Evolutionary conservation across 495 filamentous ascomycete species (phyloP), one percentile per base, ranked within the genome.

Genomic region (Xylaria acuta): DNA sequence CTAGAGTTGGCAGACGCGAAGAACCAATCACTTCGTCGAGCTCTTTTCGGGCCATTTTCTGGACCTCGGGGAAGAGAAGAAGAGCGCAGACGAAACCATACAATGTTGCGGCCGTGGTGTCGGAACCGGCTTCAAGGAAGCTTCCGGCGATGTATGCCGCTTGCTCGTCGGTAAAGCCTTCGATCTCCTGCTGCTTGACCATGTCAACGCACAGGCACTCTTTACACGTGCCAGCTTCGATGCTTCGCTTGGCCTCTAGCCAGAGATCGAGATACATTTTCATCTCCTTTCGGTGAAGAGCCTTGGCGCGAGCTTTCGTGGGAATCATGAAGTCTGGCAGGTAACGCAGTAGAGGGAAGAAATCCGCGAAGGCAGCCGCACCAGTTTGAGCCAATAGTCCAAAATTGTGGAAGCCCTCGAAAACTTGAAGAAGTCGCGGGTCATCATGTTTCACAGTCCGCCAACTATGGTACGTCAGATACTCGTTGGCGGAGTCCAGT

Each of bases 291-390:
- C 8, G 22, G 14, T 56, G 51, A 5, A 56, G 27, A 14, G 51
- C 25, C 25, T 56, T 56, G 11, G 51, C 51, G 1, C 25, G 25
- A 27, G 51, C 51, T 56, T 56, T 56, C 4, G 51, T 56, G 0
- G 51, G 51, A 30, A 56, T 56, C 51, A 56, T 30, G 25, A 56
- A 56, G 51, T 56, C 51, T 56, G 51, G 51, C 25, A 56, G 25
- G 25, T 56, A 18, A 16, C 51, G 51, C 2, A 56, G 16, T 22
- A 56, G 2, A 30, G 51, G 51, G 14, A 56, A 56, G 51, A 56
- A 56, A 32, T 56, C 51, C 27, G 25, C 51, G 25, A 56, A 56
- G 3, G 51, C 51, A 6, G 51, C 51, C 3, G 51, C 25, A 16
- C 51, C 51, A 6, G 51, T 56, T 56, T 56, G 51, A 16, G 51